A percentile compares a stretch with the other conserved stretches of the same genome.
These are phyloP conservation scores for Achaetomiella virescens DNA, from an alignment of 495 filamentous ascomycete genomes.

Conservation along the genomic window DNA sequence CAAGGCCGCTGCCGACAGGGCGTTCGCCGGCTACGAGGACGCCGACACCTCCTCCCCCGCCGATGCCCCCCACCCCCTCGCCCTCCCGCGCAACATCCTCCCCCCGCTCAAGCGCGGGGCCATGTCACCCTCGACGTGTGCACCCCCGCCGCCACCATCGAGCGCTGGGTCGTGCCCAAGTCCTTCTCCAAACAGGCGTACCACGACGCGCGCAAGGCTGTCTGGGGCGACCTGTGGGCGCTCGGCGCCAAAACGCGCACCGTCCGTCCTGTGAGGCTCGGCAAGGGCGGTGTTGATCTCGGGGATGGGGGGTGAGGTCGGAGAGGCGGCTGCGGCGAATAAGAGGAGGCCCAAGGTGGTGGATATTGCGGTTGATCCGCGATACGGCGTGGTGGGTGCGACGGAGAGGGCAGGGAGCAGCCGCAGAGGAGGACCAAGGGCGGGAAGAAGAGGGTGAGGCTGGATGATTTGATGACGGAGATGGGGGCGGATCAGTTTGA, in stretches of 20 bases:
- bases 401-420: slow-evolving; percentile 26
- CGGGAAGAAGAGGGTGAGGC: slow-evolving; percentile 40
- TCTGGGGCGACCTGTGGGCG: slow-evolving; percentile 94
- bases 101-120: slow-evolving; percentile 77
- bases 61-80: slow-evolving; percentile 58
- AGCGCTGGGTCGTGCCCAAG: slow-evolving; percentile 87
- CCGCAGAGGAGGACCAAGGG: slow-evolving; percentile 48
- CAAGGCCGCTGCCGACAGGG: slow-evolving; percentile 25
- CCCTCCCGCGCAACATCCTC: slow-evolving; percentile 71
- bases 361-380: slow-evolving; percentile 27
- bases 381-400: slow-evolving; percentile 28
- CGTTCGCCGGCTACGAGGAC: slow-evolving; percentile 40
- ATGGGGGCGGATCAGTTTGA: slow-evolving; percentile 25
- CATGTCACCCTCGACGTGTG: slow-evolving; percentile 89
- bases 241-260: slow-evolving; percentile 85
- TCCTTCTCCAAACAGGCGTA: slow-evolving; percentile 75
- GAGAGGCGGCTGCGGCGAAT: slow-evolving; percentile 13
- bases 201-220: slow-evolving; percentile 81
- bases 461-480: slow-evolving; percentile 39
- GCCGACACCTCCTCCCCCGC: slow-evolving; percentile 13
- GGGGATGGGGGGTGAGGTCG: slow-evolving; percentile 40
- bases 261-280: slow-evolving; percentile 53
- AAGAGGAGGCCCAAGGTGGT: slow-evolving; percentile 27
- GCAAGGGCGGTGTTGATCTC: slow-evolving; percentile 32
- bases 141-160: slow-evolving; percentile 77